phyloP scores from a whole-genome alignment of 169 alveolate species.

The Toxoplasma gondii region DNA sequence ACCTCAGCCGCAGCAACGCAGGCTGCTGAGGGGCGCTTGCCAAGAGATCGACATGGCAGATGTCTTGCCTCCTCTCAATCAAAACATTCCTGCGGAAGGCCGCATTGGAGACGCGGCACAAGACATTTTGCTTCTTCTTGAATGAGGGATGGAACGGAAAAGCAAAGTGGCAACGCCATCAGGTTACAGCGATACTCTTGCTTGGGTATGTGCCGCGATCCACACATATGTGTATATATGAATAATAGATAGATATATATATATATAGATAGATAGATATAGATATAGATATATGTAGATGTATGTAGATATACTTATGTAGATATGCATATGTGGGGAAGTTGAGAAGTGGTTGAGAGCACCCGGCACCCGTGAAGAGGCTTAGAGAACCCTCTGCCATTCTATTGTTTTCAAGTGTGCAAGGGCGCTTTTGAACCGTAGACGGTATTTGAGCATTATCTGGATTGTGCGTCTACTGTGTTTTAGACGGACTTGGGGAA shows the following conservation, averaged over 20 bases:
- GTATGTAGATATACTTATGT: too few species aligned
- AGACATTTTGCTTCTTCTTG: slow-evolving; percentile 16
- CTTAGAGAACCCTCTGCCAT: too few species aligned
- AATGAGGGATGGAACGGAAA: background rate
- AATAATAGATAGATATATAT: too few species aligned
- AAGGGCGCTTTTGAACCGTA: too few species aligned
- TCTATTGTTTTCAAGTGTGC: too few species aligned
- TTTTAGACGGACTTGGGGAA: too few species aligned
- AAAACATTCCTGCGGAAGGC: background rate
- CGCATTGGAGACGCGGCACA: slow-evolving; percentile 7
- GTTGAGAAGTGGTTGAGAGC: too few species aligned
- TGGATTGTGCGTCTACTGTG: too few species aligned
- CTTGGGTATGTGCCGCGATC: background rate
- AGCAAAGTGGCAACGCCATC: background rate
- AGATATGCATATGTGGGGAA: too few species aligned
- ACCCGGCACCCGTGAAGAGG: too few species aligned
- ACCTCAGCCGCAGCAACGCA: slow-evolving; percentile 19
- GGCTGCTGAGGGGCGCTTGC: background rate
- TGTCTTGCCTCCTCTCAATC: slow-evolving; percentile 18
- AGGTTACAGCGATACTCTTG: background rate
- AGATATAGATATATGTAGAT: background rate
- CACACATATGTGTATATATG: background rate
- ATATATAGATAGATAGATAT: too few species aligned
- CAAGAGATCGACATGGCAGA: background rate
- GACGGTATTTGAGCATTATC: too few species aligned